Conservation (phyloP, 495 filamentous ascomycete genomes). For the Podospora bellae-mahoneyi region DNA sequence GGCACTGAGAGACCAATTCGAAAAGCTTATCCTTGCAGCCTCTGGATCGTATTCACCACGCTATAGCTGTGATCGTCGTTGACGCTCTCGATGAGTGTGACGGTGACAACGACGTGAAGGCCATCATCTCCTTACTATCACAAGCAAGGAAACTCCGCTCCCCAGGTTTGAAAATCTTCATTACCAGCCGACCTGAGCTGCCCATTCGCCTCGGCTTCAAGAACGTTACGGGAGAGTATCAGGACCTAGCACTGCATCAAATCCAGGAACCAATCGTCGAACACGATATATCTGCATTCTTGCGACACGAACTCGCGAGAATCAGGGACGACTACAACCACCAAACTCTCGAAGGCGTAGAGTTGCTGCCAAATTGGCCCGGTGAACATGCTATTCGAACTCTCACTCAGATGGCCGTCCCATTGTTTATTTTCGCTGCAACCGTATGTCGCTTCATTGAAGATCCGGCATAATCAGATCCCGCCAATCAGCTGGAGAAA, state of each 20-base stretch:
- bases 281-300: conserved; percentile 37
- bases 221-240: conserved; percentile 27
- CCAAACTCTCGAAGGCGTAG: conserved; percentile 1
- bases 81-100: conserved; percentile 56
- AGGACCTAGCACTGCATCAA: conserved; percentile 33
- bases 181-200: conserved; percentile 46
- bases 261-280: conserved; percentile 31
- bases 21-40: conserved; percentile 49
- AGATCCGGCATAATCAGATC: conserved; percentile 6
- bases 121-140: conserved; percentile 39
- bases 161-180: conserved; percentile 22
- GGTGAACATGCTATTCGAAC: conserved; percentile 25
- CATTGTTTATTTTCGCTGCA: conserved; percentile 46
- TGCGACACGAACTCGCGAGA: conserved; percentile 23
- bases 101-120: conserved; percentile 36
- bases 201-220: conserved; percentile 38
- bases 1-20: conserved; percentile 45
- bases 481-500: too few relatives aligned
- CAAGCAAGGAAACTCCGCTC: conserved; percentile 14
- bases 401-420: conserved; percentile 40
- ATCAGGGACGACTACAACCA: conserved; percentile 28
- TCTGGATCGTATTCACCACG: conserved; percentile 20
- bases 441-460: conserved; percentile 42
- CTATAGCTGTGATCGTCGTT: conserved; percentile 34
- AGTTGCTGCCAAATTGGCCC: conserved; percentile 40